Conservation (phyloP, 2,329 filamentous ascomycete species). For the Arthrobotrys iridis region DNA sequence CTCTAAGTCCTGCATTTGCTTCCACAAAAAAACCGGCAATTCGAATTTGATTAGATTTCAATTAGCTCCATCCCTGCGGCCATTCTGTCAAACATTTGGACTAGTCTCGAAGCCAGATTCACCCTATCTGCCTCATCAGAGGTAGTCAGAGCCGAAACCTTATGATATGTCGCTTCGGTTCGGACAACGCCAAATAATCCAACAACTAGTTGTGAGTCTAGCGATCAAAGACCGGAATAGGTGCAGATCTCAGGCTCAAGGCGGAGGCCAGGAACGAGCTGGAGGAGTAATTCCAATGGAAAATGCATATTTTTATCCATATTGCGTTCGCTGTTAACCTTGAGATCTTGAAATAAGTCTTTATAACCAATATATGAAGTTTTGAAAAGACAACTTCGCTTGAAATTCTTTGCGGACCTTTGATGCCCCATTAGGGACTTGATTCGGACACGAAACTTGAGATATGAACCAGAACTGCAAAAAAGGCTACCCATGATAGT, state of each 20-base stretch:
- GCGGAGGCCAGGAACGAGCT: not conserved
- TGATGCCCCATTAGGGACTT: too few relatives aligned
- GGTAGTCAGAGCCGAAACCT: not conserved
- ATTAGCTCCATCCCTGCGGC: not conserved
- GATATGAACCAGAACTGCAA: too few relatives aligned
- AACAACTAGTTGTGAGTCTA: not conserved
- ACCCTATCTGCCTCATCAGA: not conserved
- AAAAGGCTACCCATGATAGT: too few relatives aligned
- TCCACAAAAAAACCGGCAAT: not conserved
- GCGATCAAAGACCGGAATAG: not conserved
- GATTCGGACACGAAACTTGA: too few relatives aligned
- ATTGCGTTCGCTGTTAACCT: not conserved
- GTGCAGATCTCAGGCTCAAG: not conserved
- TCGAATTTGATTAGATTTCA: not conserved
- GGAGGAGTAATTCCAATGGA: not conserved
- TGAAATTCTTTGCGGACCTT: too few relatives aligned
- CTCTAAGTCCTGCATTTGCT: too few relatives aligned
- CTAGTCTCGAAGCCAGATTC: too few relatives aligned
- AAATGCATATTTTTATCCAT: not conserved
- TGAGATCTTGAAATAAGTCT: not conserved
- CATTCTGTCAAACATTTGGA: not conserved
- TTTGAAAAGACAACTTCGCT: not conserved
- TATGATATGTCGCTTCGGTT: not conserved
- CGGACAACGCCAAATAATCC: conserved; percentile 3
- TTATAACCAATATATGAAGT: not conserved